Base-by-base conservation (phyloP, 2,329 filamentous ascomycete species). In the Diaporthe batatas region DNA sequence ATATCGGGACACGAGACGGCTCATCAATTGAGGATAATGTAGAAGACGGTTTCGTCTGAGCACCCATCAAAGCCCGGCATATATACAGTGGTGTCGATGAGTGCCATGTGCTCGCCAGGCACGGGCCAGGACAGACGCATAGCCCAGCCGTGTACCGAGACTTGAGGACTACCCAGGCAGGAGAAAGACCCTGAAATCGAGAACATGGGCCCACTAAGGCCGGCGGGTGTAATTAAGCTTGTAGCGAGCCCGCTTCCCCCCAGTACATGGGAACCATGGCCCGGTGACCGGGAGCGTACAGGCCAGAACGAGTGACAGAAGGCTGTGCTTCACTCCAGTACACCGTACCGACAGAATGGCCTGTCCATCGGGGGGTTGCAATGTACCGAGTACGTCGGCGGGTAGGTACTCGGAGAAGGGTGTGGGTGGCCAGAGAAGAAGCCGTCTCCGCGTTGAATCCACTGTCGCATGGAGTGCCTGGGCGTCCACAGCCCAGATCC, bases 181-280 rank as follows among this genome's bases (percentile, higher is more conserved):
- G 25, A 51, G 21, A 23, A n/a, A 67, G 47, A 67, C 47, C 62
- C 32, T 53, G 47, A 53, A 53, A 21, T 12, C 62, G 25, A 53
- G 62, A 65, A 18, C 29, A 55, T 7, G 62, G 62, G 62, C 32
- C 62, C 62, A 67, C 62, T 44, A 14, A 39, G 62, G n/a, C 62
- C 47, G 53, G 44, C 32, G 62, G 47, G 62, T 67, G 47, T 18
- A 67, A 67, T 39, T 53, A 67, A 67, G 47, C 62, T 39, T 67
- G 16, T 53, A 53, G 62, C 32, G 21, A 53, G 23, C 32, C 62
- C 62, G 39, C 39, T 51, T 21, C 47, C 47, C 47, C 47, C 47
- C 62, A 67, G 62, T 39, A 21, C 62, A 67, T 67, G 62, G 62
- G 62, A 49, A 67, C 62, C 62, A 67, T 67, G 32, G 62, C 47